phyloP scores from a whole-genome alignment of 1,284 basidiomycete species.

The Malassezia dermatis region DNA sequence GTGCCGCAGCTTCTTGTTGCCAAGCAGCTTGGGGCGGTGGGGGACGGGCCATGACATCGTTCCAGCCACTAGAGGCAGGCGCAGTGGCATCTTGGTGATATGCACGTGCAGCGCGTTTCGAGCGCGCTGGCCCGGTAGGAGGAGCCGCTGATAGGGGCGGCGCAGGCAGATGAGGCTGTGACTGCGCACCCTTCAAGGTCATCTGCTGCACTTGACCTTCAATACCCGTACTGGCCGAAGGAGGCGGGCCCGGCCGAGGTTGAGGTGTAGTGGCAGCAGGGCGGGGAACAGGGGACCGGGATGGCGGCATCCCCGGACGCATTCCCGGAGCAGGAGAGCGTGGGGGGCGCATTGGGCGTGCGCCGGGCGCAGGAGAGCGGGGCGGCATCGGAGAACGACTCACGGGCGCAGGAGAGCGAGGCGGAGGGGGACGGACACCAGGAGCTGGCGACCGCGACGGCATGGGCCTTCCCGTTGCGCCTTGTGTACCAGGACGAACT shows the following conservation, averaged over 20 bases:
- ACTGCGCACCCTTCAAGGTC: background rate
- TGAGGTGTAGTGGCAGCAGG: background rate
- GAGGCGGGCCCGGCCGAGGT: background rate
- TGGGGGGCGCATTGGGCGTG: background rate
- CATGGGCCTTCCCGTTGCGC: background rate
- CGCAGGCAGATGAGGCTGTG: background rate
- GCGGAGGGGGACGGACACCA: slow-evolving; percentile 5
- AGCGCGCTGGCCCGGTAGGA: slow-evolving; percentile 25
- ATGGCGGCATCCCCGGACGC: background rate
- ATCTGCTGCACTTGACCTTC: slow-evolving; percentile 1
- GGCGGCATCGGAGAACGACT: background rate
- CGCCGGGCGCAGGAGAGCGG: slow-evolving; percentile 6
- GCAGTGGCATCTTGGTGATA: slow-evolving; percentile 42
- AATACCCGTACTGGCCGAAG: background rate
- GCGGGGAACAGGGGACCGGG: slow-evolving; percentile 4
- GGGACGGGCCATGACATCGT: slow-evolving; percentile 35
- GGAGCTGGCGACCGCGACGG: background rate
- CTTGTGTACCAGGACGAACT: background rate
- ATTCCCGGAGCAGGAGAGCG: slow-evolving; percentile 2
- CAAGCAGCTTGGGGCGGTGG: slow-evolving; percentile 33
- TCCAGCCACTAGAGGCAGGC: slow-evolving; percentile 26
- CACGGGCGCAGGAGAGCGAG: background rate
- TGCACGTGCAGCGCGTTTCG: slow-evolving; percentile 44
- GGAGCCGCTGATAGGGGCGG: slow-evolving; percentile 1
- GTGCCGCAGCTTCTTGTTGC: slow-evolving; percentile 37